Evolutionary conservation across 2,329 filamentous ascomycete genomes (phyloP).

Genomic region (Fusarium sp.): DNA sequence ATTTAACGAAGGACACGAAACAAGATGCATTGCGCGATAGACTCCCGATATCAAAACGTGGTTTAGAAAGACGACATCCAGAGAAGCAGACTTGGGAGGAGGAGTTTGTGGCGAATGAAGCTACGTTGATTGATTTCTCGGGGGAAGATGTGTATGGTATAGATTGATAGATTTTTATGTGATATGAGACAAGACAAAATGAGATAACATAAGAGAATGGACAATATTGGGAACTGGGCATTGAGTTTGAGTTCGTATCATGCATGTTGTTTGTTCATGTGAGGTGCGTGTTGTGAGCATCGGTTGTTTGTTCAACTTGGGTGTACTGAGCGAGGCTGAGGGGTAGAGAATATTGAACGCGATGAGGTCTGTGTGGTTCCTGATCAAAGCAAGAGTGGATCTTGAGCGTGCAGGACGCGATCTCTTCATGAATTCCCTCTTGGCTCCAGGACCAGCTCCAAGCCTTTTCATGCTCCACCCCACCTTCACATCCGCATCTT

Average conservation of each 20-base stretch:
- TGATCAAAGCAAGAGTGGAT: neutral
- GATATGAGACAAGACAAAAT: conserved; percentile 16
- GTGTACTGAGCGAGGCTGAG: neutral
- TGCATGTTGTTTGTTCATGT: neutral
- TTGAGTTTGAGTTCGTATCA: neutral
- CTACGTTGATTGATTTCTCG: conserved; percentile 34
- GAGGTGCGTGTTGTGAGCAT: too few species aligned
- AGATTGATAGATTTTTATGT: conserved; percentile 21
- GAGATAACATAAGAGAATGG: conserved; percentile 8
- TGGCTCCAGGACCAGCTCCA: fast-evolving
- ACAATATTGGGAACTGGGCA: neutral
- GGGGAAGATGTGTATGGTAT: conserved; percentile 20
- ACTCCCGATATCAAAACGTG: conserved; percentile 25
- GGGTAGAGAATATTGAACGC: too few species aligned
- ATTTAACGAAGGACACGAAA: neutral
- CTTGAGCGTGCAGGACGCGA: too few species aligned
- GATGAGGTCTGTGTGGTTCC: too few species aligned
- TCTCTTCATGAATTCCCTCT: neutral
- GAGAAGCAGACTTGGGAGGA: conserved; percentile 26
- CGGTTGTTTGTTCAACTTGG: neutral
- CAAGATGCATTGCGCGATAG: conserved; percentile 3
- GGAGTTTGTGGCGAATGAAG: conserved; percentile 31
- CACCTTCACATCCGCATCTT: neutral
- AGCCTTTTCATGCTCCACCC: neutral
- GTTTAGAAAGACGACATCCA: conserved; percentile 13